Evolutionary conservation across 768 basidiomycete genomes (phyloP), one percentile per base, ranked within the genome.

Genomic region (Russula earlei): DNA sequence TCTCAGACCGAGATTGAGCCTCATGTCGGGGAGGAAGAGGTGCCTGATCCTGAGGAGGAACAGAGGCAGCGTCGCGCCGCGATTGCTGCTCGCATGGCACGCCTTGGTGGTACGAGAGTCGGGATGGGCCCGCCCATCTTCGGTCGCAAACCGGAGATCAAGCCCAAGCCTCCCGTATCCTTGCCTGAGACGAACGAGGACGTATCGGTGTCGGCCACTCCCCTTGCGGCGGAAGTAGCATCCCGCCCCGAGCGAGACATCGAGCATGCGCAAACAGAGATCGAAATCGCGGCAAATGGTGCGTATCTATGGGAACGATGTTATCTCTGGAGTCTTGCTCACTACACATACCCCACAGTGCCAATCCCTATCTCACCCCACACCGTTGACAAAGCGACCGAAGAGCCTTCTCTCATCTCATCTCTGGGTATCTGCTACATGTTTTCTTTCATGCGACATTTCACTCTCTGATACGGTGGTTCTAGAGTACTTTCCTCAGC

Each of bases 11-110:
- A 56, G 17, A 62, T 59, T 24, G 51, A 66, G 43, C 60, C 52
- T 20, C 56, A 63, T n/a, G 52, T 43, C 41, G 64, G 59, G 4
- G 74, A 72, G 38, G 68, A 62, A 36, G 67, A 58, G 0, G 70
- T 71, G 47, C 60, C 61, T 24, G 82, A 82, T 63, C 77, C 79
- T 1, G 83, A 84, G 64, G 83, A 84, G 20, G 84, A 87, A 61
- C 86, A 88, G 63, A 74, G 84, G 52, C 84, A 88, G 65, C 79
- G 86, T 44, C 80, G 93, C 41, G 87, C 91, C 5, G 84, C 88
- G 11, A 84, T 97, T 65, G 91, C 92, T 31, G 91, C 91, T 22
- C 79, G 92, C 44, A 91, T 98, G 91, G 92, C 91, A 40, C 85
- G 86, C 57, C 77, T 97, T 17, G 94, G 94, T 27, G 94, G 91